Evolutionary conservation across 257 asterid species (phyloP), one percentile per base, ranked within the genome.

Genomic region (Cruciata laevipes): DNA sequence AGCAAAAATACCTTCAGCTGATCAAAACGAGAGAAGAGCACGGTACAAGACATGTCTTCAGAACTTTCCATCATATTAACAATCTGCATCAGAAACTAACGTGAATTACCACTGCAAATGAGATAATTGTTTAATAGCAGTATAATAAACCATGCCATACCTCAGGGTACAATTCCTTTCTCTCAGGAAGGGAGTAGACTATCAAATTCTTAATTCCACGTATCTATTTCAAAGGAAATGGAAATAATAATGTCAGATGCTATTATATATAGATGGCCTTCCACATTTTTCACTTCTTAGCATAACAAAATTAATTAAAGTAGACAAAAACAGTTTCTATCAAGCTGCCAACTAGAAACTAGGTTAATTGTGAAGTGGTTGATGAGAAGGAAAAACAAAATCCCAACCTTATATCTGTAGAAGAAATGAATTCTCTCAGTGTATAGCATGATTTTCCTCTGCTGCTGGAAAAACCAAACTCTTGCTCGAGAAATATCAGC

Each of bases 381-480:
- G 14, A 7, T 20, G 6, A 52, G 31, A 55, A 57, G 24, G 38
- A 30, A 73, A 32, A 68, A 73, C 66, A 24, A 71, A 38, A 24
- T 17, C 63, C 71, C 74, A 61, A 93, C 97, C 97, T 93, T 93
- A 84, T 93, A 93, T 88, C 99, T 78, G 83, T 84, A 91, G 80
- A 88, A 93, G 88, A 90, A 93, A 78, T 93, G 97, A 80, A 96
- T 92, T 83, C 99, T 86, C 81, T 93, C 99, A 2, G 96, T 86
- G 82, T 93, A 93, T 61, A 93, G 89, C 84, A 93, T 82, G 64
- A 93, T 88, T 78, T 88, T 90, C 83, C 82, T 84, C 62, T 83
- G 84, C 60, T 90, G 92, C 66, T 91, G 78, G 64, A 83, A 93
- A 78, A 93, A 93, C 87, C 92, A 82, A 70, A 86, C 90, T 74